Percentiles rank a stretch among this genome's conserved stretches.
Conservation (phyloP, 169 alveolate genomes). For the Eimeria tenella region DNA sequence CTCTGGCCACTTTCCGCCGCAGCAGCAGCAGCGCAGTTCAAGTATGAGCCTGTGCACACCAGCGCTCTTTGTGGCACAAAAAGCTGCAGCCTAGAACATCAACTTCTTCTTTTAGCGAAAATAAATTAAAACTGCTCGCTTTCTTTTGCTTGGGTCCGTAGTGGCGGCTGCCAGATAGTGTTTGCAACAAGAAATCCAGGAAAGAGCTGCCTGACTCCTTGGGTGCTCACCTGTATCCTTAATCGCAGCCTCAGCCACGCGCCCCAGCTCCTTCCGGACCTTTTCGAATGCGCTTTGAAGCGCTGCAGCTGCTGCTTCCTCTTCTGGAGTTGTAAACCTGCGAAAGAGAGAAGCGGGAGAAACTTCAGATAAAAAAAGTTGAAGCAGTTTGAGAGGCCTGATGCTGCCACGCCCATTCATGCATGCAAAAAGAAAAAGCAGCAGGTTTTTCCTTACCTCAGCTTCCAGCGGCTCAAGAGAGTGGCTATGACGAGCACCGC, state of each 20-base stretch:
- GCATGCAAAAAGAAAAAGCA: background rate
- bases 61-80: too few species aligned
- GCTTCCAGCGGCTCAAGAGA: slow-evolving; percentile 1
- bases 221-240: slow-evolving; percentile 23
- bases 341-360: background rate
- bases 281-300: background rate
- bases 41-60: background rate
- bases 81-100: too few species aligned
- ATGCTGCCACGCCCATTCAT: too few species aligned
- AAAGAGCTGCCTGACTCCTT: background rate
- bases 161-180: too few species aligned
- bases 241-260: slow-evolving; percentile 20
- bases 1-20: background rate
- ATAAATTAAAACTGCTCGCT: too few species aligned
- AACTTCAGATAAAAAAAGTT: too few species aligned
- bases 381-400: too few species aligned
- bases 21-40: background rate
- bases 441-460: slow-evolving; percentile 1
- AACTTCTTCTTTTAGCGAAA: too few species aligned
- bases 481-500: background rate
- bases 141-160: too few species aligned
- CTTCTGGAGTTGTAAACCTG: slow-evolving; percentile 12
- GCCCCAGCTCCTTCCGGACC: slow-evolving; percentile 14
- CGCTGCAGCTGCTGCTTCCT: slow-evolving; percentile 12
- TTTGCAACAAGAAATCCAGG: too few species aligned